These are phyloP conservation scores for Rubroboletus pulcherrimus DNA, from an alignment of 768 basidiomycete species.

Conservation along the genomic window DNA sequence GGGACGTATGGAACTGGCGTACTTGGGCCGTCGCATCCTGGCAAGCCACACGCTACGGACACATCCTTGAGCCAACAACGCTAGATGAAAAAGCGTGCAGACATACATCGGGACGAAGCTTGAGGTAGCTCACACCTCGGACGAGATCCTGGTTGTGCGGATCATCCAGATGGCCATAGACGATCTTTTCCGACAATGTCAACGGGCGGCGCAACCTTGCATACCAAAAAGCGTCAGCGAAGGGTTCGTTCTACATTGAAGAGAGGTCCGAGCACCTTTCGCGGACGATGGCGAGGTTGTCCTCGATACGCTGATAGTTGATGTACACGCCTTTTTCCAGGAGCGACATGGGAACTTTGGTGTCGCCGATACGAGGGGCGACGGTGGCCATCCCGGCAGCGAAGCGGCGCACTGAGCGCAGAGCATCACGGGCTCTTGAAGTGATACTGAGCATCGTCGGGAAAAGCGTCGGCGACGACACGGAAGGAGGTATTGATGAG, in stretches of 20 bases:
- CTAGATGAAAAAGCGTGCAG: background rate
- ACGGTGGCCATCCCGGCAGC: constrained; percentile 79
- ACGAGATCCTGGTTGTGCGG: constrained; percentile 86
- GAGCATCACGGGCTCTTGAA: constrained; percentile 48
- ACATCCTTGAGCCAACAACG: constrained; percentile 1
- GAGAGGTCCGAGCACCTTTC: constrained; percentile 52
- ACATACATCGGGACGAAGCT: constrained; percentile 94
- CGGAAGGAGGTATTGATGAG: background rate
- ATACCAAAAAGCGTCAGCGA: background rate
- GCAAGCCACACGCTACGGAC: constrained; percentile 72
- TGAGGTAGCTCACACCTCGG: constrained; percentile 92
- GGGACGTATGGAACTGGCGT: constrained; percentile 20
- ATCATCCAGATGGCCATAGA: constrained; percentile 98
- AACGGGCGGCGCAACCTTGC: constrained; percentile 80
- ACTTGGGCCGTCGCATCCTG: constrained; percentile 91
- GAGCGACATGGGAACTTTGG: constrained; percentile 84
- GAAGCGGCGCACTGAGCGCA: constrained; percentile 50
- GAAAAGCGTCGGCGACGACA: constrained; percentile 26
- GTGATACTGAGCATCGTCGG: constrained; percentile 63
- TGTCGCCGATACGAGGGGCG: constrained; percentile 78
- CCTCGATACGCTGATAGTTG: constrained; percentile 97
- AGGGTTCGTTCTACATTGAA: background rate
- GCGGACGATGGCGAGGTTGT: constrained; percentile 88
- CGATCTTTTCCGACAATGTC: constrained; percentile 93
- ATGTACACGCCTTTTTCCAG: constrained; percentile 81